Conservation (phyloP, 495 filamentous ascomycete species). For the Xylaria bambusicola region DNA sequence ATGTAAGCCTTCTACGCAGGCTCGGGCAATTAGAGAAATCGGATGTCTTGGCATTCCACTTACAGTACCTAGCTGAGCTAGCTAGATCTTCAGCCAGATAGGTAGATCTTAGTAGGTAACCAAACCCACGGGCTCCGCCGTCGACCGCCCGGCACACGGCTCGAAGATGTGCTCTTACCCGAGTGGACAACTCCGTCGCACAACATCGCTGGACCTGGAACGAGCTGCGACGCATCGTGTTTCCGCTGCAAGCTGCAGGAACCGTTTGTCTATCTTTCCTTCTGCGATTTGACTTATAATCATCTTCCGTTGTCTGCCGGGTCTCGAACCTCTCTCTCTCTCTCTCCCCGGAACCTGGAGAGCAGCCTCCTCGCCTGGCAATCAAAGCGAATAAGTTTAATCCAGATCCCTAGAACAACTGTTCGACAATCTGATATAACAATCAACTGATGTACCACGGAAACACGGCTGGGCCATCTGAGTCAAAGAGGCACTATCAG, state of each 20-base stretch:
- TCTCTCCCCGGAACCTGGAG: no score
- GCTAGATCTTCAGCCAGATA: no score
- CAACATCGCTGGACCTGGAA: not conserved
- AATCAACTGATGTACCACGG: no score
- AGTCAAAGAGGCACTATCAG: no score
- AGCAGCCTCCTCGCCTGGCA: no score
- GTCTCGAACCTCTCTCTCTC: not conserved
- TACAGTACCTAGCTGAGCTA: no score
- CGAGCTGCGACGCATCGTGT: not conserved
- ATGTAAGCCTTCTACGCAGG: no score
- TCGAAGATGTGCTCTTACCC: not conserved
- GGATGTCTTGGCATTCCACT: not conserved
- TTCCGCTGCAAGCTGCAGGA: not conserved
- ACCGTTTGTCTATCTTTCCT: not conserved
- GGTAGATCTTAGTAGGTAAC: not conserved
- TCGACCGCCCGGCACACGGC: constrained; percentile 14
- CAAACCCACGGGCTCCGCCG: constrained; percentile 13
- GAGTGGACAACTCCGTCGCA: constrained; percentile 7
- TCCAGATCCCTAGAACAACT: not conserved
- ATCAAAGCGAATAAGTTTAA: no score
- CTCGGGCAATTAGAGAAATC: not conserved
- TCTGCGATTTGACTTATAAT: not conserved
- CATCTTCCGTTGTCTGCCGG: not conserved
- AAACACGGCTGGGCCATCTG: not conserved
- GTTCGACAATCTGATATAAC: not conserved